Conservation (phyloP, 495 filamentous ascomycete genomes). For the Xeromyces bisporus region DNA sequence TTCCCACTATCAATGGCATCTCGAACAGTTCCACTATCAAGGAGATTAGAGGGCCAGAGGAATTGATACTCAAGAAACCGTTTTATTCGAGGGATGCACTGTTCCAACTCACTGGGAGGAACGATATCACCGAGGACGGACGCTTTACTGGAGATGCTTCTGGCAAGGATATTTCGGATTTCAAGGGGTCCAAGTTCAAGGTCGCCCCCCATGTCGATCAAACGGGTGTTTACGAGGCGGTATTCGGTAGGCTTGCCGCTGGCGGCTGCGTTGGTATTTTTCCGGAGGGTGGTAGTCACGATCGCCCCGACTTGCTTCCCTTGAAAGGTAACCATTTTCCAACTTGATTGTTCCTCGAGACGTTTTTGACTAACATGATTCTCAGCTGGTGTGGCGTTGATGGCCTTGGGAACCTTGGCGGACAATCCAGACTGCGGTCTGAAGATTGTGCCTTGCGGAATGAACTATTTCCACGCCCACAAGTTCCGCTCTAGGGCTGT, state of each 20-base stretch:
- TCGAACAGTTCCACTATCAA: slow-evolving; percentile 65
- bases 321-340: slow-evolving; percentile 48
- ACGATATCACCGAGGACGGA: slow-evolving; percentile 43
- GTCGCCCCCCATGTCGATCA: slow-evolving; percentile 90
- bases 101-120: slow-evolving; percentile 60
- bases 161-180: slow-evolving; percentile 22
- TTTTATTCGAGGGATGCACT: slow-evolving; percentile 56
- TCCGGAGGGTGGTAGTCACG: slow-evolving; percentile 93
- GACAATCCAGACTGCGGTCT: slow-evolving; percentile 77
- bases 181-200: slow-evolving; percentile 69
- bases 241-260: slow-evolving; percentile 61
- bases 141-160: slow-evolving; percentile 34
- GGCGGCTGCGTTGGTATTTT: slow-evolving; percentile 95
- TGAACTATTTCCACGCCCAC: slow-evolving; percentile 99
- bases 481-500: slow-evolving; percentile 96
- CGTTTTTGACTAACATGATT: slow-evolving; percentile 1
- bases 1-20: slow-evolving; percentile 66
- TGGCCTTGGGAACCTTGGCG: slow-evolving; percentile 89
- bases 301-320: slow-evolving; percentile 81
- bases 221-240: slow-evolving; percentile 78
- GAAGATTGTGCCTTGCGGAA: slow-evolving; percentile 97
- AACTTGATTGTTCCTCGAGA: background rate
- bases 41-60: slow-evolving; percentile 63
- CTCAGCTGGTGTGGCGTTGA: slow-evolving; percentile 87
- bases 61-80: slow-evolving; percentile 70